Base-by-base conservation (phyloP, 1,284 basidiomycete species). In the Sphagnurus paluster region DNA sequence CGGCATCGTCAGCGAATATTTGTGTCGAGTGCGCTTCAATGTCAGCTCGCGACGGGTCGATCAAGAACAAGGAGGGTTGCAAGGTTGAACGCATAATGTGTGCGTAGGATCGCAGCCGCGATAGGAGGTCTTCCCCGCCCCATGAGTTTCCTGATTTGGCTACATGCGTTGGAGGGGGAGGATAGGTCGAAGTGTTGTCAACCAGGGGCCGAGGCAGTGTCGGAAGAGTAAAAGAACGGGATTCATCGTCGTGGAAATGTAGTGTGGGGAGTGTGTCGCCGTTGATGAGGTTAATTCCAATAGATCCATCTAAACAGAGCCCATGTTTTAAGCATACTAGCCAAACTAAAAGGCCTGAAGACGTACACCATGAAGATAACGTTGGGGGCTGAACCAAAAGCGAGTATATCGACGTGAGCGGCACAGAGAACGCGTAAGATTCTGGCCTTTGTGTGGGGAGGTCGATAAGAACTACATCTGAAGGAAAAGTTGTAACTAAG, bases 241-340 rank as follows among this genome's bases (percentile, higher is more conserved):
- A 93, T 64, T 97, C 94, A 55, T 98, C 95, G 60, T 98, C 96
- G 63, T 98, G 96, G 65, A 98, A 98, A 66, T 93, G 84, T 3
- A 99, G 77, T 0, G 90, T 93, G 0, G 93, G 93, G 0, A 98
- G 76, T 0, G 93, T 93, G 30, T 92, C 80, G 10, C 94, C 93
- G 52, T 88, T 95, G 44, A 87, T 87, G 30, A 98, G 80, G 62
- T 95, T 96, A 52, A 92, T 79, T 21, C 79, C 82, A 55, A 88
- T 80, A 16, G 87, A 85, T 5, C 86, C 85, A 60, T 90, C 86
- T 88, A 45, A 20, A 42, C 24, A 46, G 24, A 29, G n/a, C n/a
- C n/a, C n/a, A 30, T 8, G 29, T 21, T 16, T 53, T 29, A 52
- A 48, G 38, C 29, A 17, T 39, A 38, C 36, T 28, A 21, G 37